These are phyloP conservation scores for Mycena filopes DNA, from an alignment of 768 basidiomycete genomes.

Conservation along the genomic window DNA sequence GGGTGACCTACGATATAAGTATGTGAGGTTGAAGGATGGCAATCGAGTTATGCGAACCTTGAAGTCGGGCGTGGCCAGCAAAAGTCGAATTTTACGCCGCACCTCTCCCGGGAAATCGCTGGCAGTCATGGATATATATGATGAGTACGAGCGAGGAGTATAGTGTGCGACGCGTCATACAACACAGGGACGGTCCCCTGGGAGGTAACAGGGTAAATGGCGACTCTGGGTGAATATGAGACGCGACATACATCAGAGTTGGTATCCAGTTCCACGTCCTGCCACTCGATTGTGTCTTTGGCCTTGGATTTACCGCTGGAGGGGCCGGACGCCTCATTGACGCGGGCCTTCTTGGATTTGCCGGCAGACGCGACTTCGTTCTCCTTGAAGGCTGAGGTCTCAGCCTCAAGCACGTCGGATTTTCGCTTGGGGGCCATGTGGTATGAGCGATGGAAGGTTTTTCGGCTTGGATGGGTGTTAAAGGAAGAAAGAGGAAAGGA, in stretches of 20 bases:
- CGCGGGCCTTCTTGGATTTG: constrained; percentile 45
- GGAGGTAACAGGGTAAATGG: constrained; percentile 1
- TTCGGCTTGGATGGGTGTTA: no score
- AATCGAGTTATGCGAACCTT: constrained; percentile 42
- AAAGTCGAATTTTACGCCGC: constrained; percentile 54
- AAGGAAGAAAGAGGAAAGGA: no score
- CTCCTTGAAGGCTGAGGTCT: constrained; percentile 31
- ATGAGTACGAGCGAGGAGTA: background rate
- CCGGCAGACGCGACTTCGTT: constrained; percentile 29
- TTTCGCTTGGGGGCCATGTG: constrained; percentile 56
- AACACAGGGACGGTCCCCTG: constrained; percentile 43
- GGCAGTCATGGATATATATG: background rate
- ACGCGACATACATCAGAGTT: constrained; percentile 50
- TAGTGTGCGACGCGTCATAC: constrained; percentile 27
- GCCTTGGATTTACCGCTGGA: constrained; percentile 37
- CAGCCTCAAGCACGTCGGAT: constrained; percentile 42
- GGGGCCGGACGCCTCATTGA: constrained; percentile 30
- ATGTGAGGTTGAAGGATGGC: background rate
- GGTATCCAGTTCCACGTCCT: constrained; percentile 51
- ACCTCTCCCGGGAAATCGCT: constrained; percentile 60
- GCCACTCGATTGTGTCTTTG: constrained; percentile 42
- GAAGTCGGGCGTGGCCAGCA: constrained; percentile 53
- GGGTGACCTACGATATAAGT: constrained; percentile 47
- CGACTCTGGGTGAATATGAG: background rate
- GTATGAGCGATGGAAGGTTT: no score